These are phyloP conservation scores for Sclerotinia borealis DNA, from an alignment of 2,329 filamentous ascomycete species.

Conservation along the genomic window DNA sequence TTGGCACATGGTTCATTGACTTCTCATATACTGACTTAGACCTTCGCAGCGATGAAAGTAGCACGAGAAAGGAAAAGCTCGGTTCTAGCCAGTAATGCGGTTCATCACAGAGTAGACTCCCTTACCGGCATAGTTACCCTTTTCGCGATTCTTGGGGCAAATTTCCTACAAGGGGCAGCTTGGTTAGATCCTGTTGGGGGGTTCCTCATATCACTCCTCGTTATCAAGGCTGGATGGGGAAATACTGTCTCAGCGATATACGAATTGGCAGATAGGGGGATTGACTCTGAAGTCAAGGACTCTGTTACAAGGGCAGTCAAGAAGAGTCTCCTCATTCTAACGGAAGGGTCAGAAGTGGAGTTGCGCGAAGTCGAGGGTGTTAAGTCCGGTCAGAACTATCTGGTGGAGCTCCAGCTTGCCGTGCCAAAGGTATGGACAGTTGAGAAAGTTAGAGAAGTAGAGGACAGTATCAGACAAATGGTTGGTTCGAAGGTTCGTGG, in stretches of 20 bases:
- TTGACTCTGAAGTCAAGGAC: conserved; percentile 76
- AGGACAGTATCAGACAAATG: conserved; percentile 64
- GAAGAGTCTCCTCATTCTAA: conserved; percentile 50
- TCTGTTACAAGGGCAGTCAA: conserved; percentile 62
- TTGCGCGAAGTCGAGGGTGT: conserved; percentile 77
- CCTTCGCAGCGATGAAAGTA: conserved; percentile 75
- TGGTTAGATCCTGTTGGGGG: conserved; percentile 96
- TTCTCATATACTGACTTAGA: conserved; percentile 21
- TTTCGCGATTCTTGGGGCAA: conserved; percentile 81
- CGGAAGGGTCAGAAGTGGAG: conserved; percentile 54
- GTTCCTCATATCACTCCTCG: conserved; percentile 85
- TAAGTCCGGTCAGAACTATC: conserved; percentile 94
- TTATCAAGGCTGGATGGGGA: conserved; percentile 80
- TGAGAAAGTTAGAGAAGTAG: conserved; percentile 61
- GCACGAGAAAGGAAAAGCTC: conserved; percentile 91
- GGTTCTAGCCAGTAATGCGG: conserved; percentile 89
- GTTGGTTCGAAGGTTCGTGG: conserved; percentile 76
- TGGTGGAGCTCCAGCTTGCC: conserved; percentile 82
- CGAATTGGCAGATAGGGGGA: conserved; percentile 84
- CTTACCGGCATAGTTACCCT: conserved; percentile 92
- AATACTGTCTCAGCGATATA: conserved; percentile 79
- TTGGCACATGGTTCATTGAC: background rate
- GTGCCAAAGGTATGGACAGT: conserved; percentile 75
- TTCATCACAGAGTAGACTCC: conserved; percentile 95
- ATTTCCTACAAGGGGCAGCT: conserved; percentile 74